Conservation (phyloP, 371 early-diverging fungal species). For the Gilbertella persicaria region DNA sequence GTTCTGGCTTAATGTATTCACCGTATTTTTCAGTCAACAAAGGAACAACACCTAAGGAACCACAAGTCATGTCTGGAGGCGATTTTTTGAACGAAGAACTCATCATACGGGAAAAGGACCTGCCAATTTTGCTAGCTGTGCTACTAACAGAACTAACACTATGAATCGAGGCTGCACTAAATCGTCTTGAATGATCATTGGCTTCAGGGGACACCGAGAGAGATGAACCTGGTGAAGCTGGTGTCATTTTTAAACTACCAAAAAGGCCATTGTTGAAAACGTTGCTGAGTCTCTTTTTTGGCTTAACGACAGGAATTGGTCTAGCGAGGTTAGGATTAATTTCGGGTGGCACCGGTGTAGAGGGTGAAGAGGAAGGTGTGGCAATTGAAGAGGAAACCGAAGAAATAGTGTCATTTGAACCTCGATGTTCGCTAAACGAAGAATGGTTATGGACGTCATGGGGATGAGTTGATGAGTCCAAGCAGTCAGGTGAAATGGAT, state of each 20-base stretch:
- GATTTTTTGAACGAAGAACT: constrained; percentile 11
- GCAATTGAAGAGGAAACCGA: constrained; percentile 14
- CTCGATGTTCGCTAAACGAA: constrained; percentile 15
- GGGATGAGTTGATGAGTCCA: constrained; percentile 7
- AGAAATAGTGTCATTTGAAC: constrained; percentile 27
- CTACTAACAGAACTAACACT: constrained; percentile 26
- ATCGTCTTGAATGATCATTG: constrained; percentile 4
- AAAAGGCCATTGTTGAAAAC: constrained; percentile 19
- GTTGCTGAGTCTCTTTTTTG: constrained; percentile 16
- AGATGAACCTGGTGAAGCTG: constrained; percentile 4
- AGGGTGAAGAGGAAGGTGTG: constrained; percentile 4
- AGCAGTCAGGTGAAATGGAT: constrained; percentile 23
- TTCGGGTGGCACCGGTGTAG: constrained; percentile 14
- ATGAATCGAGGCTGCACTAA: constrained; percentile 14
- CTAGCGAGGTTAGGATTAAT: constrained; percentile 1
- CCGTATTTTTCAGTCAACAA: constrained; percentile 38
- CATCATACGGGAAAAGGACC: constrained; percentile 22
- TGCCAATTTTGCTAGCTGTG: constrained; percentile 21
- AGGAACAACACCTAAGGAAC: constrained; percentile 24
- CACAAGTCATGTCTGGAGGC: constrained; percentile 20
- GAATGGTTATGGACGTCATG: constrained; percentile 6
- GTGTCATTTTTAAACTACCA: constrained; percentile 21
- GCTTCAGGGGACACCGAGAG: constrained; percentile 1
- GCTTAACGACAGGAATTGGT: constrained; percentile 22
- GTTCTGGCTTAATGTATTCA: constrained; percentile 36